Conservation (phyloP, 1,284 basidiomycete species). For the Leccinum pallidistipes region DNA sequence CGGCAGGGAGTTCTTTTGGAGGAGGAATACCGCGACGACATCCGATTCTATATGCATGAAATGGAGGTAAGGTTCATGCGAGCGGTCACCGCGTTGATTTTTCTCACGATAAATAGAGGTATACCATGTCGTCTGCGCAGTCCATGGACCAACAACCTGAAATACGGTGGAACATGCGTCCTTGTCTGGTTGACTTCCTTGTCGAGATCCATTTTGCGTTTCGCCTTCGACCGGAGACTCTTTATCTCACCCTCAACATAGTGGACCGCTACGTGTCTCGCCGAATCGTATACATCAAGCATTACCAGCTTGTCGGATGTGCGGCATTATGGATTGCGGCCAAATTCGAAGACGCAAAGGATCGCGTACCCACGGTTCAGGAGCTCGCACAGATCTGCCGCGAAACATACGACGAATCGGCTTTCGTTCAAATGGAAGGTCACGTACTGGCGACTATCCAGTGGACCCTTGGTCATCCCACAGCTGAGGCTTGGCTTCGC, state of each 20-base stretch:
- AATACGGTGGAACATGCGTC: constrained; percentile 98
- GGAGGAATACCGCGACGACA: constrained; percentile 95
- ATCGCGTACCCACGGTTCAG: constrained; percentile 93
- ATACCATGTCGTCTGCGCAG: constrained; percentile 85
- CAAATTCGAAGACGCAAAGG: constrained; percentile 99
- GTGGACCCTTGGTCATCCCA: constrained; percentile 97
- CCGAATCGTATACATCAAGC: constrained; percentile 97
- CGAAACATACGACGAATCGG: constrained; percentile 93
- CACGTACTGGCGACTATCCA: constrained; percentile 96
- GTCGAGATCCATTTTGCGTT: constrained; percentile 98
- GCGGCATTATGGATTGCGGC: constrained; percentile 98
- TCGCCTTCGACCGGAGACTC: constrained; percentile 94
- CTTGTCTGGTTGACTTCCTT: constrained; percentile 97
- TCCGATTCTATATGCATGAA: constrained; percentile 90
- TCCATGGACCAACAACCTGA: constrained; percentile 99
- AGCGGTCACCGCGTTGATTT: constrained; percentile 10
- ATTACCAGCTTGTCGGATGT: constrained; percentile 99
- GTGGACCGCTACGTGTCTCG: constrained; percentile 99
- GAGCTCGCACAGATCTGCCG: constrained; percentile 95
- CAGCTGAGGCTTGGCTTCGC: constrained; percentile 96
- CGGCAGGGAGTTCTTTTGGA: constrained; percentile 75
- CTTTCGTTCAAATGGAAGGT: constrained; percentile 97
- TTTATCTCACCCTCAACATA: constrained; percentile 98
- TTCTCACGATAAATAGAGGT: constrained; percentile 49
- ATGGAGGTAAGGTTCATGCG: constrained; percentile 82